Percentiles rank a stretch among this genome's conserved stretches.
Evolutionary conservation across 768 basidiomycete genomes (phyloP).

Genomic region (Rhodocollybia butyracea): DNA sequence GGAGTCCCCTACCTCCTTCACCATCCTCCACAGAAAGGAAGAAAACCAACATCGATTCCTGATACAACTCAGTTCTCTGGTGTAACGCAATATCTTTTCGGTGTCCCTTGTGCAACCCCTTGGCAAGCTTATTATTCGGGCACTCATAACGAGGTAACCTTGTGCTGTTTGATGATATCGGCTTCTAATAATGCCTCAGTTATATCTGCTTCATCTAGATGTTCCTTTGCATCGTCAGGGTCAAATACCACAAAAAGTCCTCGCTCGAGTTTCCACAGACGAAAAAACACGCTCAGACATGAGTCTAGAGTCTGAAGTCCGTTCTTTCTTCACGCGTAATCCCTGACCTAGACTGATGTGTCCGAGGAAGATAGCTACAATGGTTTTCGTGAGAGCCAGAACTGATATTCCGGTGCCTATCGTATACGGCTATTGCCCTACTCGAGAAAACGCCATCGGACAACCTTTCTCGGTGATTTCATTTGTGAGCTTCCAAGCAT

Average conservation of each 20-base stretch:
- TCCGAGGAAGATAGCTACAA: conserved; percentile 18
- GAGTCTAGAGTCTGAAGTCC: conserved; percentile 20
- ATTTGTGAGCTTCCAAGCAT: conserved; percentile 11
- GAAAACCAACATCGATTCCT: conserved; percentile 19
- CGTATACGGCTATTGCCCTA: conserved; percentile 21
- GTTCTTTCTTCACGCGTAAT: too few species aligned
- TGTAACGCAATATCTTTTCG: conserved; percentile 17
- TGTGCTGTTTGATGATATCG: neutral
- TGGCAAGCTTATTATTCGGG: conserved; percentile 15
- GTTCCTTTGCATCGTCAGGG: conserved; percentile 9
- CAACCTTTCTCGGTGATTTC: conserved; percentile 19
- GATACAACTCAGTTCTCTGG: conserved; percentile 20
- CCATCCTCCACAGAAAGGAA: conserved; percentile 13
- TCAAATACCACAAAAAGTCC: conserved; percentile 14
- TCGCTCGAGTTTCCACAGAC: conserved; percentile 20
- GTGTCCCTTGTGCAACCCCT: conserved; percentile 16
- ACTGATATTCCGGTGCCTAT: conserved; percentile 18
- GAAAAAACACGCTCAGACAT: conserved; percentile 19
- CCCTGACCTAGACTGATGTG: neutral
- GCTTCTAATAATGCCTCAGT: too few species aligned
- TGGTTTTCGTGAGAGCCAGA: conserved; percentile 19
- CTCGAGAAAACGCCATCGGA: conserved; percentile 18
- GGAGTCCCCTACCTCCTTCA: conserved; percentile 15
- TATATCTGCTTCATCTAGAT: conserved; percentile 17
- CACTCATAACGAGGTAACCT: conserved; percentile 17